Evolutionary conservation across 257 asterid genomes (phyloP), one percentile per base, ranked within the genome.

Genomic region (Euphrasia confusa): DNA sequence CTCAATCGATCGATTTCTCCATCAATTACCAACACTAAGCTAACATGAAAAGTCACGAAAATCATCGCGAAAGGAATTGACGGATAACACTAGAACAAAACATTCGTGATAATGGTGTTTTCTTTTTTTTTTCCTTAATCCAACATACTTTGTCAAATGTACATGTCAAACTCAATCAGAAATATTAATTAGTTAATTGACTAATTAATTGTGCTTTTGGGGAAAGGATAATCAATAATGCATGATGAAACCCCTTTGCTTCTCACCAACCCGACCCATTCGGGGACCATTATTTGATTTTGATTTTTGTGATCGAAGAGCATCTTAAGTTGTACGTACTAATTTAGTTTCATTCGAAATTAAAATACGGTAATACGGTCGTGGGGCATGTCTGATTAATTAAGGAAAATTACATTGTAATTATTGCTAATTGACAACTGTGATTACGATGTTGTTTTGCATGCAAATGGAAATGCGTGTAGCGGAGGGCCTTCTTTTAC

Each of bases 261-360:
- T 77, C 95, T 86, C 66, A 86, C 79, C 95, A 68, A 86, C 93
- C 95, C 82, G 75, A 81, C 96, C 96, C 11, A 68, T 56, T 68
- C 62, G 73, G 84, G 90, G 87, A 74, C 96, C 91, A 78, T 77
- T 74, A 1, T 4, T 11, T 44, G 5, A 3, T 44, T 78, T 55
- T 49, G 2, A 14, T 0, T 49, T 49, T 3, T 27, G 2, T 28
- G 2, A 2, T 35, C 0, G 48, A 72, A 40, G 78, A 80, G 82
- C 74, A 88, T 81, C 87, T 82, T 75, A 79, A 55, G 80, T 17
- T 50, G 2, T 14, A 64, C 13, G 30, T 61, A 21, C 24, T 21
- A 21, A 21, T 21, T 21, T 21, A 21, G 1, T 21, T 21, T 21
- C 24, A 21, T 21, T 21, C 24, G 24, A 21, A 21, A 21, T 21